Evolutionary conservation across 1,139 yeast species (phyloP), one percentile per base, ranked within the genome.

Genomic region (Candida buenavistaensis): DNA sequence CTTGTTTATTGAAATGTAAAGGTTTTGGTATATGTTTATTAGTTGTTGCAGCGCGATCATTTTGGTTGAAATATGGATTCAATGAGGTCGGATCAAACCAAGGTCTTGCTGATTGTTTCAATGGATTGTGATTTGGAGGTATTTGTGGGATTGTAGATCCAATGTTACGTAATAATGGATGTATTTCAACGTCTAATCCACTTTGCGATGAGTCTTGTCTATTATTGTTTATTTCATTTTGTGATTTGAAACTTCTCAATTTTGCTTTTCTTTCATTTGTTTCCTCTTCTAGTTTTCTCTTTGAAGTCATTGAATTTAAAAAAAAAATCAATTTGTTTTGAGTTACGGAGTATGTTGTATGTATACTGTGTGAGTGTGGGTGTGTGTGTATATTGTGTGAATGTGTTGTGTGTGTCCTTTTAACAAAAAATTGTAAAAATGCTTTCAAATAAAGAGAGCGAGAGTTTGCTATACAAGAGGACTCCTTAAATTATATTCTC

Each of bases 41-140:
- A 39, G 47, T 33, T 40, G 39, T 10, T 48, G 33, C 30, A 6
- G 46, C 46, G 23, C 57, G 48, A 23, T 49, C 57, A 4, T 48
- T 41, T 39, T 70, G 78, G 43, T 75, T 74, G 25, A 81, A 59
- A 50, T 83, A 85, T 1, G 92, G 92, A 48, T 84, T 84, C 21
- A 76, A 57, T 4, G 68, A 46, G 1, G 55, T 36, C 3, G 65
- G 56, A 36, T 63, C 68, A 45, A 68, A 72, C 36, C 72, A 65
- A 34, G 57, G 44, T 68, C 19, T 48, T 12, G 53, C 57, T 20
- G 53, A 53, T 32, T 51, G 57, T 32, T 56, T 54, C 20, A 62
- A 43, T 0, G 69, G 70, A 38, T 61, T 60, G 35, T 50, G 56
- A 34, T 47, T 43, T 21, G 51, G 48, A 10, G 63, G 56, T 3